Evolutionary conservation across 176 grass and related monocot species (phyloP).

Genomic region (Alloteropsis semialata): DNA sequence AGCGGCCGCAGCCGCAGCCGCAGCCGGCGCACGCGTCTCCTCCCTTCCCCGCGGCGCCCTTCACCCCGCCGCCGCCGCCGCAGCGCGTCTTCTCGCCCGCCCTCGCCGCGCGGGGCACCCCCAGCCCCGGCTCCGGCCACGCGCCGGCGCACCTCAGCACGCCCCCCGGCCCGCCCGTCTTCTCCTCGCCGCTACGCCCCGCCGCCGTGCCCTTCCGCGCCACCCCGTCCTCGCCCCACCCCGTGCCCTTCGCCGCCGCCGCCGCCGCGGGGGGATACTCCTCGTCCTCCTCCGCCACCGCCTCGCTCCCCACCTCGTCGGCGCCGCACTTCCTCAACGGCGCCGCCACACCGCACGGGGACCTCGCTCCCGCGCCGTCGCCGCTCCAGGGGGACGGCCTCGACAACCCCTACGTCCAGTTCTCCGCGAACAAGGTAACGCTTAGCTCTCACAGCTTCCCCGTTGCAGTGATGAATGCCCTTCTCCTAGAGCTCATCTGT

Average conservation of each 20-base stretch:
- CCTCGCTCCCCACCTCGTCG: slow-evolving; percentile 63
- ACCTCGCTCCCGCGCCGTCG: slow-evolving; percentile 29
- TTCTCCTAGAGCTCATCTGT: background rate
- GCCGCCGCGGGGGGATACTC: slow-evolving; percentile 18
- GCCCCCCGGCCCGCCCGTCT: slow-evolving; percentile 79
- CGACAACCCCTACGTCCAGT: slow-evolving; percentile 79
- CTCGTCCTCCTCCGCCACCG: slow-evolving; percentile 17
- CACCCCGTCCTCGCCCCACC: slow-evolving; percentile 59
- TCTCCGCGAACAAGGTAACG: slow-evolving; percentile 91
- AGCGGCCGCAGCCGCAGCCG: slow-evolving; percentile 28
- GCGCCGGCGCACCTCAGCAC: slow-evolving; percentile 68
- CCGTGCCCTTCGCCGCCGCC: slow-evolving; percentile 40
- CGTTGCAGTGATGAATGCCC: background rate
- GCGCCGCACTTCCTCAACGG: slow-evolving; percentile 62
- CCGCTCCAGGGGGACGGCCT: slow-evolving; percentile 50
- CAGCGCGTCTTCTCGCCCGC: slow-evolving; percentile 21
- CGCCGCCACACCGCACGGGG: slow-evolving; percentile 30
- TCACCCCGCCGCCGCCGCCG: slow-evolving; percentile 37
- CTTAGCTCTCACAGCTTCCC: background rate
- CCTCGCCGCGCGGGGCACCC: slow-evolving; percentile 26
- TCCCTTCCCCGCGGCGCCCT: slow-evolving; percentile 41
- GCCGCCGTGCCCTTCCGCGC: slow-evolving; percentile 71
- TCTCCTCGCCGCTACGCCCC: slow-evolving; percentile 80
- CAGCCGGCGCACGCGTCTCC: slow-evolving; percentile 48
- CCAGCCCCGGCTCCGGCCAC: slow-evolving; percentile 25